Evolutionary conservation across 2,329 filamentous ascomycete species (phyloP), one percentile per base, ranked within the genome.

Genomic region (Fusarium torulosum): DNA sequence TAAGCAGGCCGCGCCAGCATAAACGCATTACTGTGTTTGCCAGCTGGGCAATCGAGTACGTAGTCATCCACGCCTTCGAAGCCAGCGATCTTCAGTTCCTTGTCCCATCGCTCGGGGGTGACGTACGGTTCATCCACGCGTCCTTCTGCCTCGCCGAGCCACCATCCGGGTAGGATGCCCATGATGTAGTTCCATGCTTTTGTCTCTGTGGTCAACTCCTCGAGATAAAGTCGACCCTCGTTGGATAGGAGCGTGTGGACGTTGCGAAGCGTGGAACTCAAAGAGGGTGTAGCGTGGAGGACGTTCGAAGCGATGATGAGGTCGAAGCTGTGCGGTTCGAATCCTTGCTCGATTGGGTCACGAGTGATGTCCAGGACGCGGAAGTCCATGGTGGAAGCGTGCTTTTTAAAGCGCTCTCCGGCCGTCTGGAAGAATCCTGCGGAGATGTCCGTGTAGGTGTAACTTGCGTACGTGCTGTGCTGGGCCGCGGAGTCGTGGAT

Each of bases 91-190:
- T 67, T 71, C 6, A 79, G 62, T 17, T 76, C 70, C 1, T 20
- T 13, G 5, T 76, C 62, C 77, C 76, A 79, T 10, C 61, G 31
- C 4, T 69, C 58, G 1, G 57, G 33, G 2, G 61, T 50, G 19
- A 76, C 46, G n/a, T 70, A 75, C 4, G 76, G 76, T 46, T 72
- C 71, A 6, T 65, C 57, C 1, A 52, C 10, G 4, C 76, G 71
- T 2, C 57, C 62, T 15, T 78, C 74, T 1, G 64, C 59, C 11
- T 50, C 63, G 7, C 76, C 76, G 3, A 76, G 66, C 78, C 78
- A 80, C 78, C 78, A 80, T 3, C 73, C 75, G 0, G 75, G 63
- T 17, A 76, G 60, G 1, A 56, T 52, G 0, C 76, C 75, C 25
- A 75, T 67, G 37, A 76, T 64, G 38, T 69, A 75, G 33, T 74